These are phyloP conservation scores for Leucaena leucocephala DNA, from an alignment of 306 rosid genomes.

Conservation along the genomic window DNA sequence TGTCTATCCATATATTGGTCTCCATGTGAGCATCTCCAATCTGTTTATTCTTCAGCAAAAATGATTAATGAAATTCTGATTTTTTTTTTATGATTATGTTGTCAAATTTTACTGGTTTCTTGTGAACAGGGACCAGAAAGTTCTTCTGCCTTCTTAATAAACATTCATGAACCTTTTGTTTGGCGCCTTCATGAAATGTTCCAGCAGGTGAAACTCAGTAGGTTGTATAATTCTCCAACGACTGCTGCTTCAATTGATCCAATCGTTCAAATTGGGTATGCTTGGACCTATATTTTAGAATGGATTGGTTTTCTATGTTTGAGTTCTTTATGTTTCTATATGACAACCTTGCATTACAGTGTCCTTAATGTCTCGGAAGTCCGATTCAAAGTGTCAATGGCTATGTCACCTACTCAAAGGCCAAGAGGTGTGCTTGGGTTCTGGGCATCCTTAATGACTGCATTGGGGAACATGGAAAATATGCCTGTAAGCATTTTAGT, in stretches of 20 bases:
- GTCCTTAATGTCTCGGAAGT: conserved; percentile 66
- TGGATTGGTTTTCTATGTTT: neutral
- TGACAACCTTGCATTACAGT: conserved; percentile 1
- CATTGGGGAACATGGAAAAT: conserved; percentile 5
- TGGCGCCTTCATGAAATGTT: conserved; percentile 98
- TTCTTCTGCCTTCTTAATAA: conserved; percentile 79
- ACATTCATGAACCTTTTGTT: conserved; percentile 87
- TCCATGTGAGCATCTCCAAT: conserved; percentile 38
- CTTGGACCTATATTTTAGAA: neutral
- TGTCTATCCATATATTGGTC: conserved; percentile 89
- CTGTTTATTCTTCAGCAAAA: neutral
- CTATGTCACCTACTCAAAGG: conserved; percentile 73
- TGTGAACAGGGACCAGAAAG: conserved; percentile 62
- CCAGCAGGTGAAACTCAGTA: conserved; percentile 77
- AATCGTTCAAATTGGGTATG: conserved; percentile 66
- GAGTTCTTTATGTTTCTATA: neutral
- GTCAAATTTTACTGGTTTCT: neutral
- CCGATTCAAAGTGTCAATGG: conserved; percentile 68
- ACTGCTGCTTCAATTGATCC: conserved; percentile 94
- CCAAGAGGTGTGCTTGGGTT: conserved; percentile 56
- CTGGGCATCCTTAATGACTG: conserved; percentile 14
- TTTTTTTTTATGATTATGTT: neutral
- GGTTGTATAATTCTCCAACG: conserved; percentile 72
- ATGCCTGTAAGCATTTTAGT: conserved; percentile 3
- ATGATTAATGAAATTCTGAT: neutral